Evolutionary conservation across 768 basidiomycete species (phyloP), one percentile per base, ranked within the genome.

Genomic region (Hypholoma sublateritium): DNA sequence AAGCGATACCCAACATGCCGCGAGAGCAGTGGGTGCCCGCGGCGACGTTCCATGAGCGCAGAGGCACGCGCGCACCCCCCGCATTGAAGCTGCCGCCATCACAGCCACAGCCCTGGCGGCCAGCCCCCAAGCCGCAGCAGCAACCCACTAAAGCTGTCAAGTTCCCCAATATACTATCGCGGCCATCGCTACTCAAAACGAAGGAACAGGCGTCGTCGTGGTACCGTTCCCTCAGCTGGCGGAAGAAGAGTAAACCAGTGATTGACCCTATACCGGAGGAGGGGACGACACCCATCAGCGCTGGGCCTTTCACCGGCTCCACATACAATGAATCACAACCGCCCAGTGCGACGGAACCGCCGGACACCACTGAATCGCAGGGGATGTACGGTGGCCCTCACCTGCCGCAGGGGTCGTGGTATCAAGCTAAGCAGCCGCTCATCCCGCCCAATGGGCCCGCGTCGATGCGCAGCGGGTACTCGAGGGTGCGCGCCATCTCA

Each of bases 11-110:
- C 8, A 59, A 62, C n/a, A 55, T 63, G 24, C 65, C 71, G 4
- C 57, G 64, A 34, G 65, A 67, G 22, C 65, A 65, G 49, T 79
- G 76, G 77, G 73, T 77, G 11, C 75, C 74, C 35, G 76, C 76
- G 12, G 56, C 64, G 35, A 63, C 74, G 54, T 67, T 70, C 57
- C 59, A 63, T 16, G 67, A 72, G 50, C 61, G 72, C 5, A 60
- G 66, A 35, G 53, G 44, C 25, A 36, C 43, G 5, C 58, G 48
- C 11, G 58, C 60, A 37, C 55, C 60, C 22, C 60, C 56, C 7
- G 22, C 22, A 7, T n/a, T 28, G 24, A 28, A 47, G 12, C 25
- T 28, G 12, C 51, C 59, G 17, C 54, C 61, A n/a, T 54, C 51
- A n/a, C 61, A 57, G n/a, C 57, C 58, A 28, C 56, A 52, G 48